Evolutionary conservation across 345 rosid species (phyloP).

Genomic region (Eucalyptus microcorys): DNA sequence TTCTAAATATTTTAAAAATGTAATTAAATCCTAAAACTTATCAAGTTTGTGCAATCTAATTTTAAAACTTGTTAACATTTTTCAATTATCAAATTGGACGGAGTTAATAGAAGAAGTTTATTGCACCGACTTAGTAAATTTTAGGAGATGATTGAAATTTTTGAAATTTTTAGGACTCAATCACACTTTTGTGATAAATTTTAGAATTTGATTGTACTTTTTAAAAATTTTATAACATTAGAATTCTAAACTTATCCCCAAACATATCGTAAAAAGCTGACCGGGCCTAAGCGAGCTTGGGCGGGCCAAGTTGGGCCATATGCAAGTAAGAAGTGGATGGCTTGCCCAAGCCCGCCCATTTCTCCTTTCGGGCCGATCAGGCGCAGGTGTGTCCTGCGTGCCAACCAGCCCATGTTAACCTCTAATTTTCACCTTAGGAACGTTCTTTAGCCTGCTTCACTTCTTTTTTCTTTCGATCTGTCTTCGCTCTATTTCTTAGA

Average conservation of each 20-base stretch:
- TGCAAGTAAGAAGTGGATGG: not conserved
- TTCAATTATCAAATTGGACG: accelerated
- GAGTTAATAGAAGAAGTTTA: too few relatives aligned
- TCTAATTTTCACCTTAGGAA: not conserved
- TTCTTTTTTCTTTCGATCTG: not conserved
- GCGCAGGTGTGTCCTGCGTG: not conserved
- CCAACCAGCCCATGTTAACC: not conserved
- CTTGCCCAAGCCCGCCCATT: not conserved
- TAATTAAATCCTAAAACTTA: accelerated
- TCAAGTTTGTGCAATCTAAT: accelerated
- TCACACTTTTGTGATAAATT: accelerated
- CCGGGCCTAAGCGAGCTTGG: not conserved
- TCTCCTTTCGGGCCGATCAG: not conserved
- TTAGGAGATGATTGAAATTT: too few relatives aligned
- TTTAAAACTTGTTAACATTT: too few relatives aligned
- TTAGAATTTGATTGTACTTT: accelerated
- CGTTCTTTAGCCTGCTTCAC: not conserved
- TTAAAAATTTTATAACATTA: accelerated
- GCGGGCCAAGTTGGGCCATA: not conserved
- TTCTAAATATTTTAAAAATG: accelerated
- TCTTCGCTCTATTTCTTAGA: not conserved
- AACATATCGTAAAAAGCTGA: accelerated
- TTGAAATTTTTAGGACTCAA: accelerated
- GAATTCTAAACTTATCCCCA: not conserved
- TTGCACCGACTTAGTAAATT: accelerated